Conservation (phyloP, 2,329 filamentous ascomycete genomes). For the Pestalotiopsis sp. region DNA sequence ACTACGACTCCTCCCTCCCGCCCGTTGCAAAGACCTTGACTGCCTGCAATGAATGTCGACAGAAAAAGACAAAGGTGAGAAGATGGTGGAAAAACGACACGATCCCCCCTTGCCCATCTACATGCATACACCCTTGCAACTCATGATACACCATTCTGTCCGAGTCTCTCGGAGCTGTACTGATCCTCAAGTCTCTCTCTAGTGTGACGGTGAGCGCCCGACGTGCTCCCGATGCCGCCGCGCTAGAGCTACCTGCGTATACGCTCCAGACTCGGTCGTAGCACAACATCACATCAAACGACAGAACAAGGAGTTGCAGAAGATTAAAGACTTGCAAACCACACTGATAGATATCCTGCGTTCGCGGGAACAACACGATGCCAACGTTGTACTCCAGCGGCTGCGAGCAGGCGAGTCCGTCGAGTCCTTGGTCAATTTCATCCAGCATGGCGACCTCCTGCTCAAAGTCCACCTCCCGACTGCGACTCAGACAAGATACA, state of each 20-base stretch:
- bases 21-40: background rate
- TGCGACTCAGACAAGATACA: background rate
- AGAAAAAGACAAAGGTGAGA: background rate
- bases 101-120: background rate
- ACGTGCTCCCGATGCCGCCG: background rate
- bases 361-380: background rate
- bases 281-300: background rate
- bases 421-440: background rate
- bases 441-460: conserved; percentile 2
- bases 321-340: background rate
- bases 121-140: background rate
- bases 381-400: background rate
- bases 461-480: background rate
- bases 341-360: conserved; percentile 3
- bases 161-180: background rate
- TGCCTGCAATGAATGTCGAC: background rate
- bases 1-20: background rate
- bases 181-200: background rate
- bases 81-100: background rate
- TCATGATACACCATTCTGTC: background rate
- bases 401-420: conserved; percentile 4
- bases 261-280: background rate
- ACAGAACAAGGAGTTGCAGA: background rate
- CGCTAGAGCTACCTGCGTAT: background rate
- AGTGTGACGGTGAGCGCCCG: background rate